These are phyloP conservation scores for Moesziomyces globuligerus DNA, from an alignment of 1,284 basidiomycete genomes.

Conservation along the genomic window DNA sequence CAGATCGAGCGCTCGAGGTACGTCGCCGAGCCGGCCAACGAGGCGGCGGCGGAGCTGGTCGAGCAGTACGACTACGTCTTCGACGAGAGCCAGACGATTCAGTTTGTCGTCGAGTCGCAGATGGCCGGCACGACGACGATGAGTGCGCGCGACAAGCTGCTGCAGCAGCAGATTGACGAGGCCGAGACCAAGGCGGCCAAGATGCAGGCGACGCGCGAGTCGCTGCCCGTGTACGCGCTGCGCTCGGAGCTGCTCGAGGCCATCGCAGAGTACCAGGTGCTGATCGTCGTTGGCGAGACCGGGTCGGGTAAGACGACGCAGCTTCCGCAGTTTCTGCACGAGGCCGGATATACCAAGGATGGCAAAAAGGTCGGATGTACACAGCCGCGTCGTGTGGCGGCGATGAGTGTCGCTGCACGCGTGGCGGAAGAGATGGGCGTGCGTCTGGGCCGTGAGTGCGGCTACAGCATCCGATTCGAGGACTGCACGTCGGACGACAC, in stretches of 20 bases:
- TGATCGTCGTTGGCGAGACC: conserved; percentile 70
- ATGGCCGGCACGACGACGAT: conserved; percentile 67
- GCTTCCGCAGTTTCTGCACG: conserved; percentile 95
- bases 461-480: conserved; percentile 95
- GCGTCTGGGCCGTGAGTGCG: conserved; percentile 95
- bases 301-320: conserved; percentile 99
- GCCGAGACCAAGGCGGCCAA: conserved; percentile 75
- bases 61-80: conserved; percentile 91
- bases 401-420: conserved; percentile 98
- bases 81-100: conserved; percentile 94
- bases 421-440: conserved; percentile 98
- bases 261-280: conserved; percentile 82
- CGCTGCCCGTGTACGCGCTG: conserved; percentile 63
- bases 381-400: conserved; percentile 96
- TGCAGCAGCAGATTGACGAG: conserved; percentile 88
- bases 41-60: conserved; percentile 33
- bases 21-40: conserved; percentile 75
- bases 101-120: conserved; percentile 86
- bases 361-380: conserved; percentile 94
- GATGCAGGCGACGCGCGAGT: conserved; percentile 62
- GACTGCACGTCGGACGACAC: conserved; percentile 93
- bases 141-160: conserved; percentile 84
- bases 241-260: conserved; percentile 75
- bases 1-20: conserved; percentile 82
- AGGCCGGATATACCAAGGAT: conserved; percentile 89